These are phyloP conservation scores for Claviceps sp. DNA, from an alignment of 2,329 filamentous ascomycete genomes.

Conservation along the genomic window DNA sequence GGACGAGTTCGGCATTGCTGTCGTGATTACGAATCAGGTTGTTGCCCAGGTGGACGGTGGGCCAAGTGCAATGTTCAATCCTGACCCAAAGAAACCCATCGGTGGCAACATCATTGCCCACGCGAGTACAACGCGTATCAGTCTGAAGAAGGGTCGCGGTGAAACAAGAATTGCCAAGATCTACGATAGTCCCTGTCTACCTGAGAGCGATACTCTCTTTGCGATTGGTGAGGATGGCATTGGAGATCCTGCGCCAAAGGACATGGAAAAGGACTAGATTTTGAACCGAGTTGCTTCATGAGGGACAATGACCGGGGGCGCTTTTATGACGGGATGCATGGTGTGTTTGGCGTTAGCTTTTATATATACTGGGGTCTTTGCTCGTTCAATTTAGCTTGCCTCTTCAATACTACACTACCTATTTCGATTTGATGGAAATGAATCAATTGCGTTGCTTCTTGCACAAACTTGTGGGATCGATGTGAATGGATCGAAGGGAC, in stretches of 20 bases:
- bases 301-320: constrained; percentile 1
- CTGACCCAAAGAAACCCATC: constrained; percentile 97
- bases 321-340: constrained; percentile 10
- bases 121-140: constrained; percentile 87
- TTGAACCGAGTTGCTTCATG: constrained; percentile 4
- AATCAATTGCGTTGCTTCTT: no score
- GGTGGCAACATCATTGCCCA: constrained; percentile 98
- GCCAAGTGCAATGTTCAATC: constrained; percentile 96
- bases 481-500: no score
- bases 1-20: constrained; percentile 85
- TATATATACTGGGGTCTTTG: not conserved
- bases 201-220: constrained; percentile 92
- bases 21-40: constrained; percentile 97
- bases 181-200: constrained; percentile 93
- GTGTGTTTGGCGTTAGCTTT: constrained; percentile 18
- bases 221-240: constrained; percentile 97
- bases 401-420: not conserved
- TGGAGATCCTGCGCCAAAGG: constrained; percentile 88
- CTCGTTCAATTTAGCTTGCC: not conserved
- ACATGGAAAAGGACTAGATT: constrained; percentile 65
- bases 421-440: no score
- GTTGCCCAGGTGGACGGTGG: constrained; percentile 97
- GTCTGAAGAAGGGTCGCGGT: constrained; percentile 85
- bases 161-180: constrained; percentile 98
- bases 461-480: no score